Base-by-base conservation (phyloP, 441 rosid genomes). In the California macrophylla region DNA sequence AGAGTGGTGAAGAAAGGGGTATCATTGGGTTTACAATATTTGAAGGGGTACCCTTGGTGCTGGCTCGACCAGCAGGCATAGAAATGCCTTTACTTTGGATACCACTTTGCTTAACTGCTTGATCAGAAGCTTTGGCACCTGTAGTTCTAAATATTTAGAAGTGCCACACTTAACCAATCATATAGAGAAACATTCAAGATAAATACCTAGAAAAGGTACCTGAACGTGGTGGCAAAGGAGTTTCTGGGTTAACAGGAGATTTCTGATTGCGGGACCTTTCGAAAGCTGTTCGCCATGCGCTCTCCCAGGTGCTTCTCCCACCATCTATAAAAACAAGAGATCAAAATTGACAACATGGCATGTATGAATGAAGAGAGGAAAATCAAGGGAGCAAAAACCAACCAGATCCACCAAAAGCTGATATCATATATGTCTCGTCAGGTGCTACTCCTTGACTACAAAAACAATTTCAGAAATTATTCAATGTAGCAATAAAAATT, bases 321-420 rank as follows among this genome's bases (percentile, higher is more conserved):
- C 92, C 92, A 86, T 92, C 99, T 96, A 78, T 62, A 75, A 36
- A 58, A 16, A 62, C 28, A 71, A 45, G 69, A 71, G 56, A 42
- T 71, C 66, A 66, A 71, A 71, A 64, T 69, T 79, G 34, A 78
- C 52, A 30, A n/a, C 18, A 69, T 36, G 38, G 61, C 58, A 52
- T 52, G 72, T 54, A 16, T 32, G 63, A 61, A 21, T 21, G n/a
- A 13, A 42, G 8, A 29, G 60, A 71, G 32, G 71, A 6, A 71
- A 18, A 26, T n/a, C 58, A 66, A 25, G 36, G 68, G 61, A 54
- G 6, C 25, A 71, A 75, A 30, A 68, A 66, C 66, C 86, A 69
- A 96, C 99, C 97, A 68, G 78, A 81, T 67, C 99, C 97, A 70
- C 97, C 98, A 85, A 93, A 96, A 56, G 98, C 97, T 18, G 99